Evolutionary conservation across 495 filamentous ascomycete genomes (phyloP), one percentile per base, ranked within the genome.

Genomic region (Aspergillus steynii): DNA sequence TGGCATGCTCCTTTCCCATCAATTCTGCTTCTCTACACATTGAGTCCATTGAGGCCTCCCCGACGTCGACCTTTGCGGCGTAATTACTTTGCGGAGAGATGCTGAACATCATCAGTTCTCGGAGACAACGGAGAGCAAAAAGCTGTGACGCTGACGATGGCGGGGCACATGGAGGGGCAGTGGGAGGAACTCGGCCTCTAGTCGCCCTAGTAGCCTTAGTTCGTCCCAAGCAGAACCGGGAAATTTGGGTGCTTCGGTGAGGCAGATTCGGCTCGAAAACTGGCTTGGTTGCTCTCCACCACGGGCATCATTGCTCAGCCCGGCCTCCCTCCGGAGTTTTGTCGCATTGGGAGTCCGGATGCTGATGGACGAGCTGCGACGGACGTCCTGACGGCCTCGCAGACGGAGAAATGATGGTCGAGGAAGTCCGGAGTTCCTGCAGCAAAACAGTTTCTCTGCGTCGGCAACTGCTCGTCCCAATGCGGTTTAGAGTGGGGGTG

Each of bases 121-220:
- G 61, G 61, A 63, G 61, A 58, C 55, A 58, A 63, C 58, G 61
- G 64, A 59, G 60, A 50, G 15, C 26, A 49, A 55, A 54, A 47
- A 46, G 56, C 55, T 49, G 52, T 60, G 56, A 53, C 42, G 61
- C 47, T 45, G 45, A 53, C 52, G 59, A 66, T 62, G 61, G 59
- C 70, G 74, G 72, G 74, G 74, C 72, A 73, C 64, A 73, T 71
- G 71, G 74, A 75, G 74, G 74, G 72, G 72, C 65, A 70, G 49
- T 53, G 51, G 60, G 58, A 61, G 29, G 25, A 51, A 61, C 53
- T 53, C 55, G 56, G 53, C 31, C 45, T 31, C 34, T 56, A 55
- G 46, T 29, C 31, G 31, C 31, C 31, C 9, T 34, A 34, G 31
- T 34, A 5, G 31, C 31, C 31, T 34, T 34, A 34, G 31, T 34